Percentiles rank a stretch among this genome's conserved stretches.
Conservation (phyloP, 345 rosid species). For the Capsella bursapastoris region DNA sequence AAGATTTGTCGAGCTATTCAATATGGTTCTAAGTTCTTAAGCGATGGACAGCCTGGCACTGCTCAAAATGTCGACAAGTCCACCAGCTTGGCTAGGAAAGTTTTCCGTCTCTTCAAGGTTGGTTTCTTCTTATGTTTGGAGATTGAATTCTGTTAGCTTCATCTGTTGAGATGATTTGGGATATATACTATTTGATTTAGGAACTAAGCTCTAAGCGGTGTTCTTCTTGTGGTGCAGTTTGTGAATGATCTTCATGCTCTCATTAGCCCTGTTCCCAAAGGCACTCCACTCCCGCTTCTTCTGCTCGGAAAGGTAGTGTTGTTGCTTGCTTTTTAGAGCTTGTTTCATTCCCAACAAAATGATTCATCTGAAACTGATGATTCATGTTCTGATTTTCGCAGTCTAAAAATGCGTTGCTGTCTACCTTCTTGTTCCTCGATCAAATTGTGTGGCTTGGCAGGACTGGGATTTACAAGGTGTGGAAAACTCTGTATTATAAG, state of each 20-base stretch:
- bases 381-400: conserved; percentile 40
- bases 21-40: conserved; percentile 89
- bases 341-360: not conserved
- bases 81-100: conserved; percentile 95
- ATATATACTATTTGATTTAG: not conserved
- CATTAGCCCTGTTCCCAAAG: conserved; percentile 89
- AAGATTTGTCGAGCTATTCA: conserved; percentile 99
- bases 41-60: conserved; percentile 83
- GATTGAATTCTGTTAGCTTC: not conserved
- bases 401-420: conserved; percentile 91
- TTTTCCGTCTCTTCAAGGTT: conserved; percentile 95
- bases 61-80: conserved; percentile 93
- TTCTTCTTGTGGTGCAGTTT: conserved; percentile 55
- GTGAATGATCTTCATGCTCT: conserved; percentile 92
- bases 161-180: not conserved
- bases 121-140: not conserved
- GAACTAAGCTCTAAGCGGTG: not conserved
- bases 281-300: conserved; percentile 89
- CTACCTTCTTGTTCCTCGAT: conserved; percentile 94
- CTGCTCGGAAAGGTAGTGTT: conserved; percentile 81
- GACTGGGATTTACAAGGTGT: conserved; percentile 91
- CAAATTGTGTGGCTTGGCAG: conserved; percentile 96
- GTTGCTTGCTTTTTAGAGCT: conserved; percentile 12
- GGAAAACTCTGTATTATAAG: conserved; percentile 1
- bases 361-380: conserved; percentile 22